Evolutionary conservation across 2,329 filamentous ascomycete species (phyloP).

Genomic region (Colletotrichum sublineola): DNA sequence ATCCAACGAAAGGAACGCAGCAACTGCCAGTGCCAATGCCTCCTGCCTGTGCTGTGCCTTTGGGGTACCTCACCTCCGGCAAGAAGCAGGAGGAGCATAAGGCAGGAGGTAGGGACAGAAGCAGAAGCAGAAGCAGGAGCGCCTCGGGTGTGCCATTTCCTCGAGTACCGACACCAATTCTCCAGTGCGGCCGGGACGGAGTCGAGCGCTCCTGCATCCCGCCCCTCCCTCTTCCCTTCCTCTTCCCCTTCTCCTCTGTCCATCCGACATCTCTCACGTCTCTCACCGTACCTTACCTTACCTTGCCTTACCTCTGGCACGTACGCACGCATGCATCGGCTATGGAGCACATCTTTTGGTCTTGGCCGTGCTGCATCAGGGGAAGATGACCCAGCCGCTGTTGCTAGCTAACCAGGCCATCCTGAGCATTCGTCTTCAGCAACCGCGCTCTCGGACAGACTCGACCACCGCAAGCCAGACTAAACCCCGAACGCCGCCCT

Average conservation of each 20-base stretch:
- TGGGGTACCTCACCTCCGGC: background rate
- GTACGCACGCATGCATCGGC: background rate
- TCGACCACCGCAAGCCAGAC: background rate
- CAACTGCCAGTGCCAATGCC: background rate
- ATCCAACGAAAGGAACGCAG: background rate
- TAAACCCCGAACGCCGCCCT: background rate
- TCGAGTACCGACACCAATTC: conserved; percentile 25
- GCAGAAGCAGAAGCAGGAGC: background rate
- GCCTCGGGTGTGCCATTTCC: background rate
- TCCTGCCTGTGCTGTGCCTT: background rate
- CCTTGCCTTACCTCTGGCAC: background rate
- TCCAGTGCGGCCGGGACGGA: conserved; percentile 18
- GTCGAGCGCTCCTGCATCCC: conserved; percentile 11
- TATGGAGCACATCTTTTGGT: background rate
- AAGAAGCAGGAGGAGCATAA: background rate
- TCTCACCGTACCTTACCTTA: background rate
- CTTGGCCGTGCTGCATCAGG: background rate
- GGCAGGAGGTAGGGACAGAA: too few species aligned
- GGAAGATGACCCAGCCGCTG: conserved; percentile 17
- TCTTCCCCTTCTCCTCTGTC: background rate
- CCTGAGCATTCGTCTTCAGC: conserved; percentile 2
- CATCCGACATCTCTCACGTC: background rate
- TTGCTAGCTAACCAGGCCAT: background rate
- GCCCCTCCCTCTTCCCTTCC: background rate
- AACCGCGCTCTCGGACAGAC: conserved; percentile 4